Evolutionary conservation across 2,329 filamentous ascomycete species (phyloP), one percentile per base, ranked within the genome.

Genomic region (Gliomastix tumulicola): DNA sequence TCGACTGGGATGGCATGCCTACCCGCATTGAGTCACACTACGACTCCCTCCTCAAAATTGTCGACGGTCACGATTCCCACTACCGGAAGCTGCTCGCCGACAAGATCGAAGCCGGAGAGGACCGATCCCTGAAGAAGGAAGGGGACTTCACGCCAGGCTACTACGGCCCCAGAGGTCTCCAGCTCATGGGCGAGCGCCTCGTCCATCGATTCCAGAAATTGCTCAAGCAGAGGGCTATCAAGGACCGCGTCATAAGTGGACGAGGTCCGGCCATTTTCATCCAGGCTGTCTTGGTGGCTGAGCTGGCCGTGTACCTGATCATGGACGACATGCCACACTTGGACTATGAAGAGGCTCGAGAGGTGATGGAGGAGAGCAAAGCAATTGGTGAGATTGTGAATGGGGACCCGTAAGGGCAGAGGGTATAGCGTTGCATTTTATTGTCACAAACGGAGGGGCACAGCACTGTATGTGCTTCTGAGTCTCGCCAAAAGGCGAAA

Each of bases 251-350:
- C 15, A 74, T 89, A 40, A 74, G 81, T 12, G 74, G 74, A 2
- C 69, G 82, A 21, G 82, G 84, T 2, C 71, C 81, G 23, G 76
- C 76, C 5, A 73, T 71, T 18, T 90, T 82, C 48, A 76, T 88
- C 3, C 82, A 88, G 56, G 68, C 71, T 2, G 85, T 90, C 2
- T 62, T 94, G 42, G 84, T 94, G 18, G 84, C 86, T 0, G 88
- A 94, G 54, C 52, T 78, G 44, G 65, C 71, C 18, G 62, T 71
- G 23, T 62, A 57, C 41, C 57, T 79, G 35, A 74, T 78, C 42
- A 69, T 66, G 58, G 71, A 79, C 46, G 75, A 78, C 42, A 70
- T 78, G 67, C 9, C 11, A n/a, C 9, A 13, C 17, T 13, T 28
- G 25, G 30, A 19, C 4, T 56, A 59, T 31, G 53, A 56, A 7